These are phyloP conservation scores for Solanum appendiculatum DNA, from an alignment of 257 asterid species.

Conservation along the genomic window DNA sequence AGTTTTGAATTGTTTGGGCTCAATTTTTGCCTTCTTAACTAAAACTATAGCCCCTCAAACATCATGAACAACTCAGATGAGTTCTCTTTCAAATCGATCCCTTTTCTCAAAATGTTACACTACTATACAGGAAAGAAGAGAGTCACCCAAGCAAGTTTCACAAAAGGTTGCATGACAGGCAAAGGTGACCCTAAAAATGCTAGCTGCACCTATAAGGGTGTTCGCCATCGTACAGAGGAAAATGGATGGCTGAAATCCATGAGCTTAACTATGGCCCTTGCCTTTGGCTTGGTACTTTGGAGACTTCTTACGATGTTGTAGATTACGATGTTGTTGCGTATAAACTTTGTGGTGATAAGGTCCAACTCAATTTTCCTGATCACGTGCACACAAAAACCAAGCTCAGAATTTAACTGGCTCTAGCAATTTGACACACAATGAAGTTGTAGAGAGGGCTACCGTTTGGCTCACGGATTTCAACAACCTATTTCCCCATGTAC, in stretches of 20 bases:
- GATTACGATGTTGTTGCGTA: conserved; percentile 61
- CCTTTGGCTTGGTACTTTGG: conserved; percentile 75
- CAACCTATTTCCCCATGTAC: conserved; percentile 60
- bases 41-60: too few species aligned
- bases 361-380: conserved; percentile 46
- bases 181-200: conserved; percentile 87
- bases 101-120: neutral
- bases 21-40: neutral
- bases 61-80: too few species aligned
- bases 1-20: neutral
- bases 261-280: conserved; percentile 70
- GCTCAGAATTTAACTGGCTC: neutral
- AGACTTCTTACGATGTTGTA: conserved; percentile 54
- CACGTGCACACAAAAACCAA: conserved; percentile 10
- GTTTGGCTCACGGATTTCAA: conserved; percentile 78
- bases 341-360: conserved; percentile 44
- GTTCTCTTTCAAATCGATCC: neutral
- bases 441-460: conserved; percentile 19
- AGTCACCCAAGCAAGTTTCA: neutral
- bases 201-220: conserved; percentile 67
- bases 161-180: conserved; percentile 74
- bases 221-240: conserved; percentile 70
- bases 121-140: neutral
- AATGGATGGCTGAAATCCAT: conserved; percentile 79
- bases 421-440: neutral